A percentile compares a stretch with the other conserved stretches of the same genome.
Conservation (phyloP, 2,329 filamentous ascomycete species). For the Xylaria arbuscula region DNA sequence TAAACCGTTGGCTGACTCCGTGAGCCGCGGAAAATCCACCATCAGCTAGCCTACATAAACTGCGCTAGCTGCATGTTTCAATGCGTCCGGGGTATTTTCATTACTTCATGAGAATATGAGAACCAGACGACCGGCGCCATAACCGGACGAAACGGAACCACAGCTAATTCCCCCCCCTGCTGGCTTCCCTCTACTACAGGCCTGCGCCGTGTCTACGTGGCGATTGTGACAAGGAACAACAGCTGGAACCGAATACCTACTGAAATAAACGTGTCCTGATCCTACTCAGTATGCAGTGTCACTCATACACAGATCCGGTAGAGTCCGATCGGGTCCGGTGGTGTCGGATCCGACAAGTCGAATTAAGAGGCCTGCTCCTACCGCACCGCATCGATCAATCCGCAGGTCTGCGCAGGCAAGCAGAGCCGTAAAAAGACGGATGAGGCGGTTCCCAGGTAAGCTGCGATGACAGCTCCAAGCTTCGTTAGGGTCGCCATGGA, state of each 20-base stretch:
- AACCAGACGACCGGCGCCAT: conserved; percentile 33
- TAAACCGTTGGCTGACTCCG: conserved; percentile 34
- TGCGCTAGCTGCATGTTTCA: conserved; percentile 25
- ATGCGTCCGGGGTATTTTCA: conserved; percentile 38
- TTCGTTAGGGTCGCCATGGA: neutral
- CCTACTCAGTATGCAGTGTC: neutral
- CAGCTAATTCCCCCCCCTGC: conserved; percentile 13
- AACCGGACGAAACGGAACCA: conserved; percentile 16
- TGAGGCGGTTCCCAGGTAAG: conserved; percentile 10
- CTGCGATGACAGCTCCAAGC: neutral
- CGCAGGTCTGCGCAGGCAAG: neutral
- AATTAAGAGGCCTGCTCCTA: neutral
- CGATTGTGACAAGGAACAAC: neutral
- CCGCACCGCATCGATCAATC: neutral
- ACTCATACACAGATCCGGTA: neutral
- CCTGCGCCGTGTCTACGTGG: conserved; percentile 21
- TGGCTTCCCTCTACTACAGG: conserved; percentile 17
- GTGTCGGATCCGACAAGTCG: conserved; percentile 18
- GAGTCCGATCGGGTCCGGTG: conserved; percentile 10
- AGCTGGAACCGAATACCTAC: too few species aligned
- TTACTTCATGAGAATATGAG: conserved; percentile 48
- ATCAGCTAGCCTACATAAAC: conserved; percentile 20
- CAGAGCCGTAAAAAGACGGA: neutral
- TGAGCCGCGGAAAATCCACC: conserved; percentile 32
- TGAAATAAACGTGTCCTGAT: neutral